These are phyloP conservation scores for Lipomyces mesembrius DNA, from an alignment of 805 yeast species.

Conservation along the genomic window DNA sequence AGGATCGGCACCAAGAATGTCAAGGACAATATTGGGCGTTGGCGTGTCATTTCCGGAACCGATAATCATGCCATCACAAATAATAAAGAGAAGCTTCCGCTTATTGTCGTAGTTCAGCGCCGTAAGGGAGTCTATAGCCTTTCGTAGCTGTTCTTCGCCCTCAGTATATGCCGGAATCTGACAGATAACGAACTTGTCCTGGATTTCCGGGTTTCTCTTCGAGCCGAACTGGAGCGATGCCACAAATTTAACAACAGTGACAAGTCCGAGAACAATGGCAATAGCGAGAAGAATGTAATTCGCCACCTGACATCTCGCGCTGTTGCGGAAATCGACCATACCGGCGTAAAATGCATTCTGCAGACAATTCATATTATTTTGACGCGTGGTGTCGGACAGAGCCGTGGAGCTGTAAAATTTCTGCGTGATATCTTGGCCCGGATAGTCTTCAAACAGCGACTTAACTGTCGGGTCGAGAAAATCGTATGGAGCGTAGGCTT, in stretches of 20 bases:
- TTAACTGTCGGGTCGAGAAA: constrained; percentile 46
- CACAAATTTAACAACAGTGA: constrained; percentile 49
- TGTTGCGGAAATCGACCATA: constrained; percentile 47
- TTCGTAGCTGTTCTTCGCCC: constrained; percentile 58
- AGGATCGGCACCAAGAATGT: constrained; percentile 52
- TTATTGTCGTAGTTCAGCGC: constrained; percentile 61
- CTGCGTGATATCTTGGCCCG: constrained; percentile 48
- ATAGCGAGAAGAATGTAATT: constrained; percentile 48
- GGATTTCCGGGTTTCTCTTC: constrained; percentile 47
- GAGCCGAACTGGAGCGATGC: constrained; percentile 49
- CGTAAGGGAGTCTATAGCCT: constrained; percentile 63
- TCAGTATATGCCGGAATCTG: constrained; percentile 59
- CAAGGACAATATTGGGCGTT: constrained; percentile 60
- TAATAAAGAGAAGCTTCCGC: constrained; percentile 58
- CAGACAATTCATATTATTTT: constrained; percentile 46
- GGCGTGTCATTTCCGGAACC: constrained; percentile 63
- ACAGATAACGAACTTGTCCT: constrained; percentile 51
- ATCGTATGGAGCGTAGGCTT: constrained; percentile 42
- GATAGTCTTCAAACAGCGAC: constrained; percentile 43
- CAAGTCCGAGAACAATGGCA: constrained; percentile 48
- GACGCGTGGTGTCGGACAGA: constrained; percentile 40
- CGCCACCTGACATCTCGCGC: constrained; percentile 50
- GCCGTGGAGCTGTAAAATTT: constrained; percentile 38
- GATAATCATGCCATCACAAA: constrained; percentile 65
- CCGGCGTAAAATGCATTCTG: constrained; percentile 48